phyloP scores from a whole-genome alignment of 2,329 filamentous ascomycete species.

The Paraphaeosphaeria minitans region DNA sequence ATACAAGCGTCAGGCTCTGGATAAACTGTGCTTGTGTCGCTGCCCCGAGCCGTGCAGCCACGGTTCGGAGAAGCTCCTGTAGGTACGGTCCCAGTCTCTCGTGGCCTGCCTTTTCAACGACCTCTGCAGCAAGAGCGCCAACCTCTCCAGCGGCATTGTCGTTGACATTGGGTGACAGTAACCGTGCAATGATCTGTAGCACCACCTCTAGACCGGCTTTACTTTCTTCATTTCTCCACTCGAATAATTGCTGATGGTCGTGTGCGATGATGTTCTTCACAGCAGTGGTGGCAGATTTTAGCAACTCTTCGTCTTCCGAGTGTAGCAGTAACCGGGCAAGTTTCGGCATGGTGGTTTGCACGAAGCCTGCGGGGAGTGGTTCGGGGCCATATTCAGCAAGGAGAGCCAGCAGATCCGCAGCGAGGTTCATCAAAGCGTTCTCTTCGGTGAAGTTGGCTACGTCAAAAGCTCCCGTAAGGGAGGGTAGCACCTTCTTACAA shows the following conservation, averaged over 20 bases:
- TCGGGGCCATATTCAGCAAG: constrained; percentile 82
- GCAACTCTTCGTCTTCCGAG: constrained; percentile 83
- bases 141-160: constrained; percentile 96
- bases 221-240: constrained; percentile 77
- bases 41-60: constrained; percentile 81
- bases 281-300: constrained; percentile 83
- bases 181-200: constrained; percentile 87
- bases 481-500: constrained; percentile 85
- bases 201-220: constrained; percentile 87
- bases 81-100: constrained; percentile 90
- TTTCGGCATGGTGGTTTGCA: constrained; percentile 84
- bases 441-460: constrained; percentile 85
- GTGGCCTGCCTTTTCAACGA: constrained; percentile 93
- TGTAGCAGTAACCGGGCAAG: constrained; percentile 80
- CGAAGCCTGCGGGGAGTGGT: constrained; percentile 84
- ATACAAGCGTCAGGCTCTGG: constrained; percentile 93
- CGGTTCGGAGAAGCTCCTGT: constrained; percentile 83
- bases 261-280: constrained; percentile 89
- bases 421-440: constrained; percentile 82
- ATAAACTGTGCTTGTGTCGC: constrained; percentile 89
- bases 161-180: constrained; percentile 82
- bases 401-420: constrained; percentile 80
- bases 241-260: constrained; percentile 87
- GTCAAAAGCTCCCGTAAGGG: constrained; percentile 86
- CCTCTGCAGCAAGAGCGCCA: constrained; percentile 87